phyloP scores from a whole-genome alignment of 371 early-diverging fungal genomes.

The Synchytrium microbalum region DNA sequence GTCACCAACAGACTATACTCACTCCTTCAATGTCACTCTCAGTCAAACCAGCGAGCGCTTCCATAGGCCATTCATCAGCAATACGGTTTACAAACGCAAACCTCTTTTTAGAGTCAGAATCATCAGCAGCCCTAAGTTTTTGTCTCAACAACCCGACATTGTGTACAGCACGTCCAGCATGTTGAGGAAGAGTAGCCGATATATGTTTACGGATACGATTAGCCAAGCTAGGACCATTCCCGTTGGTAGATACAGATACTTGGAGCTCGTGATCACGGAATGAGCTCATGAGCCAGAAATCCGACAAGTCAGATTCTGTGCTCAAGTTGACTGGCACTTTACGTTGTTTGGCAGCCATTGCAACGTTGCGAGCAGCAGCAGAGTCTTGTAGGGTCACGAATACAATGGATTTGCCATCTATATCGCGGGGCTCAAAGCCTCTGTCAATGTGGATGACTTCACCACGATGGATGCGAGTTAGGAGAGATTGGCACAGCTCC shows the following conservation, averaged over 20 bases:
- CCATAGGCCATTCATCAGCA: constrained; percentile 25
- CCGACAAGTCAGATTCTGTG: constrained; percentile 35
- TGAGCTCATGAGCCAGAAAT: constrained; percentile 43
- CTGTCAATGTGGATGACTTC: constrained; percentile 11
- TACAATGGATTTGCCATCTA: constrained; percentile 22
- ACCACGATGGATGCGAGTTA: constrained; percentile 2
- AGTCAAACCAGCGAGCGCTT: constrained; percentile 30
- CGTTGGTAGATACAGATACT: constrained; percentile 43
- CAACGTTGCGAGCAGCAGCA: constrained; percentile 11
- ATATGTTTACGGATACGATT: constrained; percentile 35
- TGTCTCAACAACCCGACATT: constrained; percentile 22
- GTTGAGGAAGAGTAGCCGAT: constrained; percentile 31
- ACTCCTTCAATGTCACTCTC: constrained; percentile 14
- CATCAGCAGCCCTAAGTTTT: constrained; percentile 18
- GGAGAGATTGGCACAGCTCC: constrained; percentile 9
- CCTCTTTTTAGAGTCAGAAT: neutral
- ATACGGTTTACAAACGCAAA: constrained; percentile 19
- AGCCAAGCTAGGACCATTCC: constrained; percentile 41
- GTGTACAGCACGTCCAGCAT: constrained; percentile 30
- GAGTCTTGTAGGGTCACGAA: constrained; percentile 16
- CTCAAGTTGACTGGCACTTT: constrained; percentile 44
- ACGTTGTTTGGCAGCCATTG: constrained; percentile 10
- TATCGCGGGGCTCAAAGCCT: constrained; percentile 11
- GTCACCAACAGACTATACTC: constrained; percentile 4
- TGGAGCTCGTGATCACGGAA: constrained; percentile 40